phyloP scores from a whole-genome alignment of 495 filamentous ascomycete species.

The Astrothelium macrocarpum region DNA sequence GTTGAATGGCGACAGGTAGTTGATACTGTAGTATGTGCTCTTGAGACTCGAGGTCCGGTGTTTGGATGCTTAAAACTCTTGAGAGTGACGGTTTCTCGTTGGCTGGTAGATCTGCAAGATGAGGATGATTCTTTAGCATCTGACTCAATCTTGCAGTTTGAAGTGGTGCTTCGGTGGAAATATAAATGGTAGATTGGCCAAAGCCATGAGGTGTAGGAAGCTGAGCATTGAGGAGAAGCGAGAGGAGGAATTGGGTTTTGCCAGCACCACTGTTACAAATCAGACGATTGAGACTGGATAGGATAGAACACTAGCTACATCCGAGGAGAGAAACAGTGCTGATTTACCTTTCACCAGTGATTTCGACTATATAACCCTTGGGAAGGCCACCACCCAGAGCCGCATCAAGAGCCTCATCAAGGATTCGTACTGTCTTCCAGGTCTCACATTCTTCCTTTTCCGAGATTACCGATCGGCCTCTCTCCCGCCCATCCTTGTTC shows the following conservation, averaged over 20 bases:
- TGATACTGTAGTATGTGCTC: constrained; percentile 91
- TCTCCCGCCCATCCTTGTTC: background rate
- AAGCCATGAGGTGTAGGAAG: constrained; percentile 65
- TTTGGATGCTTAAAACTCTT: constrained; percentile 65
- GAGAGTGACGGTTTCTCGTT: constrained; percentile 52
- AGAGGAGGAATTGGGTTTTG: constrained; percentile 89
- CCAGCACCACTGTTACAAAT: constrained; percentile 59
- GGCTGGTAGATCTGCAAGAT: constrained; percentile 39
- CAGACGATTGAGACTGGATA: constrained; percentile 19
- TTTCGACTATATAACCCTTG: constrained; percentile 72
- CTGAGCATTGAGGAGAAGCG: constrained; percentile 71
- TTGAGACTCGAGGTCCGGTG: constrained; percentile 88
- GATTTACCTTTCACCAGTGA: constrained; percentile 76
- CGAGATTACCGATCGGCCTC: background rate
- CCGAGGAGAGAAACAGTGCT: background rate
- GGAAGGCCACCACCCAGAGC: constrained; percentile 80
- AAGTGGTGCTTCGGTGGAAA: constrained; percentile 86
- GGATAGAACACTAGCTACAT: background rate
- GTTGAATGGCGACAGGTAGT: constrained; percentile 69
- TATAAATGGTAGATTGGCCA: constrained; percentile 64
- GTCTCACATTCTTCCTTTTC: background rate
- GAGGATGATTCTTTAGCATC: constrained; percentile 58
- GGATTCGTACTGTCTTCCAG: constrained; percentile 67
- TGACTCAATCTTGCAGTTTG: constrained; percentile 72
- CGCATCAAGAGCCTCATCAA: constrained; percentile 63